Conservation (phyloP, 257 asterid genomes). For the Salvia miltiorrhiza region DNA sequence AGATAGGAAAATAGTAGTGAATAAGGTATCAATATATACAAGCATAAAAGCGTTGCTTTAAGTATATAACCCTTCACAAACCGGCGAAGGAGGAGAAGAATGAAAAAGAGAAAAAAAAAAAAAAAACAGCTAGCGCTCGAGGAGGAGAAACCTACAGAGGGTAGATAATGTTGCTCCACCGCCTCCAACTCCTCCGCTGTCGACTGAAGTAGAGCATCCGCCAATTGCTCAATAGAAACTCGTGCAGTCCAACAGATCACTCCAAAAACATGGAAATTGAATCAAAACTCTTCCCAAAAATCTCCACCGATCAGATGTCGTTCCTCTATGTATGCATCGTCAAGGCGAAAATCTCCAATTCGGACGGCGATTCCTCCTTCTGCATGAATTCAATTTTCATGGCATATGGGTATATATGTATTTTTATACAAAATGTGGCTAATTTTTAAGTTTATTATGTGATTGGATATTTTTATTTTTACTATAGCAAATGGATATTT, state of each 20-base stretch:
- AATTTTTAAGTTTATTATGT: no score
- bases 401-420: no score
- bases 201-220: constrained; percentile 38
- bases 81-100: constrained; percentile 34
- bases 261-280: constrained; percentile 39
- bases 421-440: no score
- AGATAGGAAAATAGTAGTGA: no score
- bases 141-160: constrained; percentile 40
- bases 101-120: constrained; percentile 32
- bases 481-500: no score
- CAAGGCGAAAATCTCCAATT: constrained; percentile 52
- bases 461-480: no score
- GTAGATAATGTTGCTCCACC: constrained; percentile 42
- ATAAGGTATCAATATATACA: no score
- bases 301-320: constrained; percentile 74
- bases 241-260: constrained; percentile 12
- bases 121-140: no score
- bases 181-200: constrained; percentile 30
- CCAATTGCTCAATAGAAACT: constrained; percentile 49
- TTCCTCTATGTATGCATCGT: constrained; percentile 73
- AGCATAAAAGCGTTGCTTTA: no score
- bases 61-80: no score
- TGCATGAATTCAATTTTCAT: no score
- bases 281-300: constrained; percentile 42
- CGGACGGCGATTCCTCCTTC: constrained; percentile 41